Conservation (phyloP, 176 grass and related monocot genomes). For the Cocos nucifera region DNA sequence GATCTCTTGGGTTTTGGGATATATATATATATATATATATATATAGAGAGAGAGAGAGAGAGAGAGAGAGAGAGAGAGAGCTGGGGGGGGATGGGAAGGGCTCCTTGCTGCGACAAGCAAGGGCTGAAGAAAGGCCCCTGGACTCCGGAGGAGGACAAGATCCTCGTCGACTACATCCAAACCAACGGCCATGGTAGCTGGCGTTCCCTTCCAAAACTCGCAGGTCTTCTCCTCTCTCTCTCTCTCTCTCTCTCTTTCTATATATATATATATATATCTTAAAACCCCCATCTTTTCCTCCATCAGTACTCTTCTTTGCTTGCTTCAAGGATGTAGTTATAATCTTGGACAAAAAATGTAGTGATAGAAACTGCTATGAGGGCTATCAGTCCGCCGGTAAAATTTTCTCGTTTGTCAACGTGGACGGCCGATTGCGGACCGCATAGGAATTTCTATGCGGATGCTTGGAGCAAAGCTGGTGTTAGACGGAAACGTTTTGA, state of each 20-base stretch:
- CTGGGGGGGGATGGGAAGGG: slow-evolving; percentile 49
- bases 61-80: background rate
- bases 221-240: slow-evolving; percentile 28
- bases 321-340: too few species aligned
- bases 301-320: background rate
- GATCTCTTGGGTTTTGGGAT: background rate
- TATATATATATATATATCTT: background rate
- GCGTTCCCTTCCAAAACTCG: slow-evolving; percentile 84
- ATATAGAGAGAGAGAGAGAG: background rate
- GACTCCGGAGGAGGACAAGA: slow-evolving; percentile 93
- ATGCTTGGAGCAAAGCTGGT: too few species aligned
- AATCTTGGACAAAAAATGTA: too few species aligned
- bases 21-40: too few species aligned
- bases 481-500: too few species aligned
- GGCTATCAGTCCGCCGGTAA: too few species aligned
- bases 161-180: slow-evolving; percentile 78
- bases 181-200: slow-evolving; percentile 76
- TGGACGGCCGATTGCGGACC: too few species aligned
- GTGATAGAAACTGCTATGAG: too few species aligned
- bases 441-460: too few species aligned
- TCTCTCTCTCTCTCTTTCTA: background rate
- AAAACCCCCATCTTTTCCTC: background rate
- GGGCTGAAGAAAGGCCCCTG: slow-evolving; percentile 93
- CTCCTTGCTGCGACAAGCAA: slow-evolving; percentile 91
- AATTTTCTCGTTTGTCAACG: too few species aligned